Percentiles rank a stretch among this genome's conserved stretches.
Conservation (phyloP, 2,329 filamentous ascomycete genomes). For the Stromatinia cepivora region DNA sequence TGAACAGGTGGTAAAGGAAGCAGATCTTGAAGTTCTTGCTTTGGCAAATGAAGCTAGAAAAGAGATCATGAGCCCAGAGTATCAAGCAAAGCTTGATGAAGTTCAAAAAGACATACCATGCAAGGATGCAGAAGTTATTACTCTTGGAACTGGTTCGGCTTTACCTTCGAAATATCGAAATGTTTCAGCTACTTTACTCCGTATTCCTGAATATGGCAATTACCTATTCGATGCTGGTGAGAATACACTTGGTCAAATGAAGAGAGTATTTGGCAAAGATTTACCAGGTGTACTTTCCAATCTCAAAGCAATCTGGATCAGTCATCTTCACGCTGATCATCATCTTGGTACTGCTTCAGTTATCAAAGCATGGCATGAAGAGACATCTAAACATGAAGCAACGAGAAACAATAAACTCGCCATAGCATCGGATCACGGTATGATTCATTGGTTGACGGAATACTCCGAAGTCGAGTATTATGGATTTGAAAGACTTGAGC, state of each 20-base stretch:
- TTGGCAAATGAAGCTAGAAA: constrained; percentile 53
- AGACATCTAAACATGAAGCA: constrained; percentile 47
- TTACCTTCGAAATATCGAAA: constrained; percentile 92
- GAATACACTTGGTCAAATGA: constrained; percentile 84
- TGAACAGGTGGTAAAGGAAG: constrained; percentile 45
- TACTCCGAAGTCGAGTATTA: constrained; percentile 77
- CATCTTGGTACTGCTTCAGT: constrained; percentile 82
- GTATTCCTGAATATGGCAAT: constrained; percentile 81
- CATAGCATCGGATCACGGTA: constrained; percentile 68
- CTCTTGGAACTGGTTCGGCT: constrained; percentile 89
- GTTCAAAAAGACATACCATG: constrained; percentile 67
- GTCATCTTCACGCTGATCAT: constrained; percentile 94
- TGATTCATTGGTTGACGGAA: constrained; percentile 77
- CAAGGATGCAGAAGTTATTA: constrained; percentile 77
- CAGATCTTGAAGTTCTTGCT: constrained; percentile 48
- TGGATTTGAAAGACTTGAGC: constrained; percentile 57
- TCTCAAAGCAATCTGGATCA: constrained; percentile 85
- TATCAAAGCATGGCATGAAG: constrained; percentile 76
- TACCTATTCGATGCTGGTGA: constrained; percentile 93
- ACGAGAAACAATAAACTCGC: constrained; percentile 51
- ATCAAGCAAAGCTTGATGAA: constrained; percentile 52
- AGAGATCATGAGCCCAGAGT: constrained; percentile 45
- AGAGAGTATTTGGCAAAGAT: constrained; percentile 68
- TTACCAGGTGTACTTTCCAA: constrained; percentile 72
- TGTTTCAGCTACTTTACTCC: constrained; percentile 83